phyloP scores from a whole-genome alignment of 345 rosid species.

The Gossypioides kirkii region DNA sequence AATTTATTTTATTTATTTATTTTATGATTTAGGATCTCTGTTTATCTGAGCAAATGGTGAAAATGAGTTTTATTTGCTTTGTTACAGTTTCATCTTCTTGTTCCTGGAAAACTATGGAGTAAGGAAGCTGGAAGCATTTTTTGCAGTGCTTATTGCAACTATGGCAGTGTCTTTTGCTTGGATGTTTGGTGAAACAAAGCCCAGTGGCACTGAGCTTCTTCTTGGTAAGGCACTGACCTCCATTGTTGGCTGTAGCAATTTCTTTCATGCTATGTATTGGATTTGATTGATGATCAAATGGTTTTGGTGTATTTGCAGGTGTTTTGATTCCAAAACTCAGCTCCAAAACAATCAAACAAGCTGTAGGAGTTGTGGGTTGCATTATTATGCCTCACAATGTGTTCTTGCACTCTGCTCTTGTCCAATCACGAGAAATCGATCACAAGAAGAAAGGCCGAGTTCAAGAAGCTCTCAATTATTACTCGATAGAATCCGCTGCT shows the following conservation, averaged over 20 bases:
- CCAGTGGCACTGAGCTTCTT: conserved; percentile 70
- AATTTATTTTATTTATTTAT: no score
- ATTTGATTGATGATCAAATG: background rate
- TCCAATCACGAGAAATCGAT: conserved; percentile 83
- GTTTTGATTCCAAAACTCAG: conserved; percentile 75
- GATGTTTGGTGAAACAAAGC: conserved; percentile 93
- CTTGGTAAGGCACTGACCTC: conserved; percentile 40
- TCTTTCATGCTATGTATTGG: background rate
- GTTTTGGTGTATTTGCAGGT: conserved; percentile 39
- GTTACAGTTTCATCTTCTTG: conserved; percentile 74
- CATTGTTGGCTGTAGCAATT: background rate
- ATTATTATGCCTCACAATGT: conserved; percentile 96
- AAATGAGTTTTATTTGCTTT: background rate
- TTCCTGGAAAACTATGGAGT: conserved; percentile 93
- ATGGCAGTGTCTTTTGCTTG: conserved; percentile 90
- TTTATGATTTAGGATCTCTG: background rate
- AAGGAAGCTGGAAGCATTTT: conserved; percentile 86
- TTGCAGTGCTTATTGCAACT: conserved; percentile 71
- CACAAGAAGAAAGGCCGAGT: conserved; percentile 57
- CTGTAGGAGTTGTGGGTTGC: conserved; percentile 95
- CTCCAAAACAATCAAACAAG: conserved; percentile 82
- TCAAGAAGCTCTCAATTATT: conserved; percentile 83
- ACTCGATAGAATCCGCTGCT: conserved; percentile 69
- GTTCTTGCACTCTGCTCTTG: conserved; percentile 94
- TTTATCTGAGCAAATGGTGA: background rate